phyloP scores from a whole-genome alignment of 2,329 filamentous ascomycete species.

The Ascochyta lentis region DNA sequence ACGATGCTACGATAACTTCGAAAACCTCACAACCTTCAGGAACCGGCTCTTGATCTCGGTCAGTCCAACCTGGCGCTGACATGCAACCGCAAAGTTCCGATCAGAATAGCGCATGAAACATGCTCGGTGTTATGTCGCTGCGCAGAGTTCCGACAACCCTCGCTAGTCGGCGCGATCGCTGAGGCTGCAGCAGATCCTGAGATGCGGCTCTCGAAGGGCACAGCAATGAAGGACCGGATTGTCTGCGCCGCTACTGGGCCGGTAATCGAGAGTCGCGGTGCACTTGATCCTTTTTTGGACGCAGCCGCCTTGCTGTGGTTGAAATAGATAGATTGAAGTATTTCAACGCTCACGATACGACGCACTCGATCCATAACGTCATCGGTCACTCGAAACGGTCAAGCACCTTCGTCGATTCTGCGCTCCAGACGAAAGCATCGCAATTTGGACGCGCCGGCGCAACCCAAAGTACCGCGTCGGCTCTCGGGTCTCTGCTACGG shows the following conservation, averaged over 20 bases:
- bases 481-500: constrained; percentile 7
- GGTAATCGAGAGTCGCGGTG: not conserved
- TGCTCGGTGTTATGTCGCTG: constrained; percentile 4
- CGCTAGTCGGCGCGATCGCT: constrained; percentile 3
- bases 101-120: constrained; percentile 5
- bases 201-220: not conserved
- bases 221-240: not conserved
- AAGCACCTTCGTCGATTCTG: constrained; percentile 40
- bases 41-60: no score
- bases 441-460: constrained; percentile 29
- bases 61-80: not conserved
- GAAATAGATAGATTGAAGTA: not conserved
- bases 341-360: constrained; percentile 4
- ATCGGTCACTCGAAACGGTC: constrained; percentile 46
- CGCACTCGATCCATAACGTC: constrained; percentile 37
- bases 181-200: constrained; percentile 3
- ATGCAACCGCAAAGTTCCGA: not conserved
- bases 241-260: no score
- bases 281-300: not conserved
- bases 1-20: no score
- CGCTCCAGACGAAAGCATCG: constrained; percentile 41
- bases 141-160: constrained; percentile 7
- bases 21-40: no score
- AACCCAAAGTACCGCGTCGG: constrained; percentile 27
- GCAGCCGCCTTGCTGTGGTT: not conserved